Conservation (phyloP, 2,329 filamentous ascomycete genomes). For the Cladosporium sp. region DNA sequence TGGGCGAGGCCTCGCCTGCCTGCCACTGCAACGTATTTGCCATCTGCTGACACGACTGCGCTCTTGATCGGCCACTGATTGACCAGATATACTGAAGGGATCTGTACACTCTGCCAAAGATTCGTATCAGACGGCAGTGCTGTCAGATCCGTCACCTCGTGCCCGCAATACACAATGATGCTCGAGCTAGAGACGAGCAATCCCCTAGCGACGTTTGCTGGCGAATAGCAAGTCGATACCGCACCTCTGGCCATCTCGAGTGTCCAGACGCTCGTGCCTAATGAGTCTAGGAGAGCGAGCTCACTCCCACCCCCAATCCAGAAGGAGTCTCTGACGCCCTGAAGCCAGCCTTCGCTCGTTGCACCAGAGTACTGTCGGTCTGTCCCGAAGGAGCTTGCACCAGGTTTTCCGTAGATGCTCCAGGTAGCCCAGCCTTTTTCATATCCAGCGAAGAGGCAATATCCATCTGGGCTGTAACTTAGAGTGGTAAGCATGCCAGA, state of each 20-base stretch:
- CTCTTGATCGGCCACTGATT: constrained; percentile 91
- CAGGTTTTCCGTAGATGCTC: constrained; percentile 93
- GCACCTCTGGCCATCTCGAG: constrained; percentile 91
- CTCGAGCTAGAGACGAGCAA: constrained; percentile 82
- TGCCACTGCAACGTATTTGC: constrained; percentile 93
- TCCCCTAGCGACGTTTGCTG: constrained; percentile 83
- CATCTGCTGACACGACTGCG: constrained; percentile 83
- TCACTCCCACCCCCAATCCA: constrained; percentile 89
- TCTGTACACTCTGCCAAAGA: constrained; percentile 88
- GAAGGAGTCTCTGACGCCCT: constrained; percentile 66
- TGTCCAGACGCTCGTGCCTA: constrained; percentile 74
- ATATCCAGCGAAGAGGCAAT: constrained; percentile 91
- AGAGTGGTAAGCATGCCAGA: constrained; percentile 69
- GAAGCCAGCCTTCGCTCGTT: constrained; percentile 80
- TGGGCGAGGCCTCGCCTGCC: constrained; percentile 86
- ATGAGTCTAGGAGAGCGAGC: constrained; percentile 61
- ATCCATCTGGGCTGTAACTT: constrained; percentile 88
- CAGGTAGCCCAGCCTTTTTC: constrained; percentile 90
- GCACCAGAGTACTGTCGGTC: constrained; percentile 57
- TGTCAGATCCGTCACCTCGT: constrained; percentile 83
- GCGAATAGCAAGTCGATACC: constrained; percentile 84
- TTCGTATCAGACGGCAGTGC: constrained; percentile 88
- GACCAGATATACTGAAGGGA: constrained; percentile 76
- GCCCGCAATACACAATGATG: constrained; percentile 87
- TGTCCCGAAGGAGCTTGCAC: constrained; percentile 73